phyloP scores from a whole-genome alignment of 2,329 filamentous ascomycete species.

The Ophiosphaerella narmari region DNA sequence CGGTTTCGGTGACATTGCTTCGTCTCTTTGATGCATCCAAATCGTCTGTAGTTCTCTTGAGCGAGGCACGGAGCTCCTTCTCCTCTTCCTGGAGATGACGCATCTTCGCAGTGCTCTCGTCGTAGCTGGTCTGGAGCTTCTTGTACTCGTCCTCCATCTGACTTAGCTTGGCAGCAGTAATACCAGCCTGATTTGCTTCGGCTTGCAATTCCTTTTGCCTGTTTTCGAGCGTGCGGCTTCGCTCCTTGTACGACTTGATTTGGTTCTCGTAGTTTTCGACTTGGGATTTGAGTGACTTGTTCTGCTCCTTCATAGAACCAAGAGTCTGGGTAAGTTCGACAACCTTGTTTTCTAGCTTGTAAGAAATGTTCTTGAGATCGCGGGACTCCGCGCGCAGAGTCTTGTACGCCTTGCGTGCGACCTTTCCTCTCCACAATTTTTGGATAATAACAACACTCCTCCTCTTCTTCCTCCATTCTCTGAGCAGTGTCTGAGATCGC shows the following conservation, averaged over 20 bases:
- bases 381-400: slow-evolving; percentile 89
- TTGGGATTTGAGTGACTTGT: slow-evolving; percentile 85
- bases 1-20: slow-evolving; percentile 77
- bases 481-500: slow-evolving; percentile 78
- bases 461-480: slow-evolving; percentile 84
- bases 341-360: slow-evolving; percentile 99
- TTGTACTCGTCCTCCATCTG: slow-evolving; percentile 96
- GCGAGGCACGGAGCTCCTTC: slow-evolving; percentile 78
- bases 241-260: slow-evolving; percentile 92
- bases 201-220: slow-evolving; percentile 92
- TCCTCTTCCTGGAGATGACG: slow-evolving; percentile 96
- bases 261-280: slow-evolving; percentile 96
- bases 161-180: slow-evolving; percentile 85
- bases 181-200: slow-evolving; percentile 97
- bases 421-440: slow-evolving; percentile 86
- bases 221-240: slow-evolving; percentile 86
- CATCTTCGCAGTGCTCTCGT: slow-evolving; percentile 87
- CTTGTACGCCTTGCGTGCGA: slow-evolving; percentile 85
- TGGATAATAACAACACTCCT: slow-evolving; percentile 88
- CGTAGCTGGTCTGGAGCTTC: slow-evolving; percentile 84
- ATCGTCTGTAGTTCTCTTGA: slow-evolving; percentile 78
- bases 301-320: slow-evolving; percentile 90
- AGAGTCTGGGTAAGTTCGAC: slow-evolving; percentile 95
- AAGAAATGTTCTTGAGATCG: slow-evolving; percentile 98
- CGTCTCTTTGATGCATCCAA: slow-evolving; percentile 77